Base-by-base conservation (phyloP, 2,329 filamentous ascomycete species). In the Fusarium sp. region DNA sequence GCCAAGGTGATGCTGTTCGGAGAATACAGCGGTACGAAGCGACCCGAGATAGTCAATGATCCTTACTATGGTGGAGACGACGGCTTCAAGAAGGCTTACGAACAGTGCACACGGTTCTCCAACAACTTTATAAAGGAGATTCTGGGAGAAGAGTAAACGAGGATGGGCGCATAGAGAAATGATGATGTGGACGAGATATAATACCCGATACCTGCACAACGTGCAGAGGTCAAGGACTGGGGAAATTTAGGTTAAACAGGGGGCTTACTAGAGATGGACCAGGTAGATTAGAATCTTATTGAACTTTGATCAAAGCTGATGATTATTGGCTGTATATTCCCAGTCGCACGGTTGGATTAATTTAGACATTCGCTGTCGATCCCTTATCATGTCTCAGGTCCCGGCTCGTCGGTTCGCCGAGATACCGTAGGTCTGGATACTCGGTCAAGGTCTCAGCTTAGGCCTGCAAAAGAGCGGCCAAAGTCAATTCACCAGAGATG, bases 1-100 rank as follows among this genome's bases (percentile, higher is more conserved):
- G 89, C 89, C 6, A 86, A 88, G 77, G 88, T 97, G 56, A 91
- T 92, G 85, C 82, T 98, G 51, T 98, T 96, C 83, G 96, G 96
- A 32, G 92, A 95, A 76, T 90, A 85, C 74, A 94, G 92, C 76
- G 92, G 92, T 6, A 88, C 84, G 34, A 76, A 75, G 63, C 88
- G 81, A 73, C 85, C 87, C 22, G 92, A 97, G 82, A 87, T 93
- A 50, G 90, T 98, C 11, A 84, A 88, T 63, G 96, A 98, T 79
- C 96, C 96, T 16, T 99, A 98, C 82, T 98, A 98, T 79, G 94
- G 93, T n/a, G 94, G 89, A 15, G 82, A 85, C 6, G 88, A 92
- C 73, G 94, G 94, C 3, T 98, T 98, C 77, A 89, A 92, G 75
- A 88, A 87, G 76, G 93, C 94, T n/a, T 98, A 92, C 81, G 89